Percentiles rank a stretch among this genome's conserved stretches.
Evolutionary conservation across 1,139 yeast genomes (phyloP).

Genomic region (Lodderomyces margitis): DNA sequence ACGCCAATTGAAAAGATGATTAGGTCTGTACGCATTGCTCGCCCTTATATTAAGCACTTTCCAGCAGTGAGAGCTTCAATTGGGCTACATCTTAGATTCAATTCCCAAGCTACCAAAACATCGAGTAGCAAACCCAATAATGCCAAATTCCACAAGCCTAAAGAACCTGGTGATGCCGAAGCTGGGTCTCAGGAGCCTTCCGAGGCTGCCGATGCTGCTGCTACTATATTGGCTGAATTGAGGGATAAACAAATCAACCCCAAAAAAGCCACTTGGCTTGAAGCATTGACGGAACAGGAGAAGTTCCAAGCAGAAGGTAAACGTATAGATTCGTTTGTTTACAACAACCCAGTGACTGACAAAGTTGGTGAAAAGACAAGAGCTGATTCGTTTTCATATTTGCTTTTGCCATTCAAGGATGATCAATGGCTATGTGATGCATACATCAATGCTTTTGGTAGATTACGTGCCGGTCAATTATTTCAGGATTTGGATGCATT

Average conservation of each 20-base stretch:
- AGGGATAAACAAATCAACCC: conserved; percentile 34
- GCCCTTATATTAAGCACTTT: not conserved
- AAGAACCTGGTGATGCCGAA: conserved; percentile 12
- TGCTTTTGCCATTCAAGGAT: conserved; percentile 77
- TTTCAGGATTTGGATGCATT: conserved; percentile 89
- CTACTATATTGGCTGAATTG: conserved; percentile 59
- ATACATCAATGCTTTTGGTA: conserved; percentile 83
- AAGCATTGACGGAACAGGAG: conserved; percentile 74
- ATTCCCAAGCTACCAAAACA: not conserved
- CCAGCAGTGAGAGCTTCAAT: not conserved
- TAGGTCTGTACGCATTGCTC: not conserved
- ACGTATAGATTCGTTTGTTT: conserved; percentile 64
- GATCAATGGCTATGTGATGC: conserved; percentile 83
- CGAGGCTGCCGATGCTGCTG: conserved; percentile 68
- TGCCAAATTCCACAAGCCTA: conserved; percentile 36
- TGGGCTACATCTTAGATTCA: conserved; percentile 1
- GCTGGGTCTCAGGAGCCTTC: conserved; percentile 45
- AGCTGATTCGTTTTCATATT: conserved; percentile 70
- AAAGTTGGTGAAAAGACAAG: conserved; percentile 72
- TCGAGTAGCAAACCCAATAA: not conserved
- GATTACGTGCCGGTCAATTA: conserved; percentile 85
- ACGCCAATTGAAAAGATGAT: not conserved
- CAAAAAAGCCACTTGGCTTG: conserved; percentile 78
- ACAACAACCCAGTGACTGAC: conserved; percentile 71
- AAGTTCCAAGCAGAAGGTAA: conserved; percentile 69